Evolutionary conservation across 176 grass and related monocot genomes (phyloP), one percentile per base, ranked within the genome.

Genomic region (Musa schizocarpa): DNA sequence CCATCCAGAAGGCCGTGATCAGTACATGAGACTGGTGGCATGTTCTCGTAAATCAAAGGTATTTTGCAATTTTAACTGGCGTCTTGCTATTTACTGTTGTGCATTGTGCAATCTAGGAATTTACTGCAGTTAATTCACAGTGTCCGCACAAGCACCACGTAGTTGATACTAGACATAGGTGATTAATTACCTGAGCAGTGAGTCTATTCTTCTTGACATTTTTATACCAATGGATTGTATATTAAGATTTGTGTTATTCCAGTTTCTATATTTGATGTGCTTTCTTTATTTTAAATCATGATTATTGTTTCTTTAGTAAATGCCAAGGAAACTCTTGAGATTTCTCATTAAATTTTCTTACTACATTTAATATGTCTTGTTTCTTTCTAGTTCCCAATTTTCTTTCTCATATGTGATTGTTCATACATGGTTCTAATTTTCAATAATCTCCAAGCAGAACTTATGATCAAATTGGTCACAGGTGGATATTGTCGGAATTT

Each of bases 1-100:
- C 54, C 83, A 97, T 74, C 88, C 88, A 11, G 94, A 93, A 51
- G 94, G 90, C 11, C 85, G 94, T 76, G 88, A 92, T 68, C 94
- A 93, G 69, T 91, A 93, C 54, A 34, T 59, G 73, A 75, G 73
- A 61, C 54, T 75, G 25, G 54, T 75, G 54, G 53, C 53, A 59
- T 59, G 73, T 43, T 75, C 73, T 13, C 26, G 13, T 34, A 75
- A 48, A 50, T 59, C 54, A 34, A 75, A 75, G 73, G 73, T 75
- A 75, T 43, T 58, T 58, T 61, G 24, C 14, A 75, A 56, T 75
- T 61, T 20, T 8, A 59, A 14, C 19, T 43, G 14, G 1, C 12
- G 25, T 50, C 54, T 43, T 59, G 2, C 12, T 56, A 54, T 6
- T 56, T 74, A 22, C 0, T 17, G 9, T 7, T 13, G 11, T 48